These are phyloP conservation scores for Primulina eburnea DNA, from an alignment of 257 asterid genomes.

Conservation along the genomic window DNA sequence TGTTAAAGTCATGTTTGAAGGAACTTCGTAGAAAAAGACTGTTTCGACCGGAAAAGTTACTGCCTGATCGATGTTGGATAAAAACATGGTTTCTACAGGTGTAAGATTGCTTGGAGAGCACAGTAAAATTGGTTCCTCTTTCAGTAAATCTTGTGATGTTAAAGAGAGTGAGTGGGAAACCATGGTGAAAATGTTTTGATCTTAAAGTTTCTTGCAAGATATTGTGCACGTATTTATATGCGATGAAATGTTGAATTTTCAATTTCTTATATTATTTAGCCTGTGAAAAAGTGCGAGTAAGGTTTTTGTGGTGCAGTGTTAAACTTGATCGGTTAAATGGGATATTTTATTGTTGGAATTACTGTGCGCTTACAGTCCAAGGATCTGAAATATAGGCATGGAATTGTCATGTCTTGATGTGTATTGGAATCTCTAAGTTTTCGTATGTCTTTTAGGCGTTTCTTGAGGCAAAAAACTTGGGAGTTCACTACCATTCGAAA, in stretches of 20 bases:
- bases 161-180: constrained; percentile 17
- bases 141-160: constrained; percentile 28
- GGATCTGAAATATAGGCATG: constrained; percentile 18
- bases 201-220: not conserved
- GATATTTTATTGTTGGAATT: not conserved
- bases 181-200: not conserved
- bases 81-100: constrained; percentile 33
- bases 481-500: not conserved
- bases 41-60: constrained; percentile 44
- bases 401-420: constrained; percentile 25
- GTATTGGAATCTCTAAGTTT: not conserved
- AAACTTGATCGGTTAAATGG: not conserved
- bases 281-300: constrained; percentile 1
- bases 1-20: constrained; percentile 11
- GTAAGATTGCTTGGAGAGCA: constrained; percentile 28
- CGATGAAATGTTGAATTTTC: not conserved
- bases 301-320: not conserved
- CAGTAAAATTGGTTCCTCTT: constrained; percentile 30
- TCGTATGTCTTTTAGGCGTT: constrained; percentile 2
- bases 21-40: constrained; percentile 37
- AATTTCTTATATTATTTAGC: not conserved
- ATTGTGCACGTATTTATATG: not conserved
- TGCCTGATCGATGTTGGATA: constrained; percentile 47
- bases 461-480: not conserved
- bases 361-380: not conserved